Evolutionary conservation across 495 filamentous ascomycete genomes (phyloP), one percentile per base, ranked within the genome.

Genomic region (Daldinia bambusicola): DNA sequence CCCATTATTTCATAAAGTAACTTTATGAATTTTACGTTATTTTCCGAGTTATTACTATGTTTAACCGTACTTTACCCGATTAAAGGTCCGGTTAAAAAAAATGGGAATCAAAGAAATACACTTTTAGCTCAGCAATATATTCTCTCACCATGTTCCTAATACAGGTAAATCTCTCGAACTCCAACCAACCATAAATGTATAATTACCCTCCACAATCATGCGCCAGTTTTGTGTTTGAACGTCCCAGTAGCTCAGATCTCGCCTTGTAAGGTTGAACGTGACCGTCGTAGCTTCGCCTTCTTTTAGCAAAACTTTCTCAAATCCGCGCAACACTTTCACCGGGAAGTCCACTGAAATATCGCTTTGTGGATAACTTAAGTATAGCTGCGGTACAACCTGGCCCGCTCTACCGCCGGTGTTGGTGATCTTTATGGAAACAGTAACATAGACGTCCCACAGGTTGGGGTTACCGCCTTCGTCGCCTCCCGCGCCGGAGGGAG

Each of bases 401-500:
- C 43, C 43, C 20, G 43, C 8, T 22, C 20, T 48, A 5, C 18
- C 18, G 43, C 43, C 43, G 9, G 43, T 48, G 43, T 48, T 48
- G 18, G 43, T 12, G 20, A 48, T 18, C 6, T 48, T 48, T 12
- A 22, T 9, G 9, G 43, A 48, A 48, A 48, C 43, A 9, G 43
- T 48, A 13, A 48, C 43, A 12, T 48, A 48, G 18, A 9, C 20
- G 10, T 20, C 43, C 43, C 43, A 48, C 4, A 48, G 43, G 9
- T 36, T 52, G 38, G 52, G 52, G 26, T 43, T 16, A 20, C 14
- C 34, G 2, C 31, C 52, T 55, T 34, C 30, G 22, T 34, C 31
- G 7, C 51, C 26, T 7, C 51, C 52, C n/a, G 52, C 92, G 3
- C 83, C 82, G 18, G 91, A 94, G 13, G 79, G 84, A 0, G 79